Percentiles rank a stretch among this genome's conserved stretches.
Evolutionary conservation across 495 filamentous ascomycete species (phyloP).

Genomic region (Hamigera avellanea): DNA sequence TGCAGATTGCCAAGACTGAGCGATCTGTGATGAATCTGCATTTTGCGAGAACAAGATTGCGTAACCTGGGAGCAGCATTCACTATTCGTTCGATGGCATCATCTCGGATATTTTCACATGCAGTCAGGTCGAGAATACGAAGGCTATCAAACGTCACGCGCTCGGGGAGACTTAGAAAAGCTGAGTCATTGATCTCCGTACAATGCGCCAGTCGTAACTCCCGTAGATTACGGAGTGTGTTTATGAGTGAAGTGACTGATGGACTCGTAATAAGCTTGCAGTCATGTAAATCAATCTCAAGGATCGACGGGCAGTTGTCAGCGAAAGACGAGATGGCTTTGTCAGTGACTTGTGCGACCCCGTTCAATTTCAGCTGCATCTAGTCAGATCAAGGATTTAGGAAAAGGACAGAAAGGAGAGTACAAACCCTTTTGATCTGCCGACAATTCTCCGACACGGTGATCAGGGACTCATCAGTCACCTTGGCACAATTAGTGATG

Average conservation of each 20-base stretch:
- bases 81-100: slow-evolving; percentile 80
- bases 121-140: slow-evolving; percentile 88
- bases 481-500: slow-evolving; percentile 70
- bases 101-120: slow-evolving; percentile 72
- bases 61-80: slow-evolving; percentile 70
- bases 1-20: slow-evolving; percentile 75
- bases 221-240: slow-evolving; percentile 65
- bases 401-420: not conserved
- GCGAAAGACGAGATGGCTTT: slow-evolving; percentile 75
- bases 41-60: slow-evolving; percentile 89
- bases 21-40: slow-evolving; percentile 86
- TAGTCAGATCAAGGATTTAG: slow-evolving; percentile 15
- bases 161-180: slow-evolving; percentile 72
- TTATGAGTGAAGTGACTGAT: slow-evolving; percentile 66
- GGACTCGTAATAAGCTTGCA: slow-evolving; percentile 70
- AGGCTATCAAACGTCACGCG: slow-evolving; percentile 67
- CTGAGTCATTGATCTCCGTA: slow-evolving; percentile 65
- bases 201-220: slow-evolving; percentile 84
- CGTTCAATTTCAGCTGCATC: slow-evolving; percentile 81
- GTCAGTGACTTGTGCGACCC: slow-evolving; percentile 69
- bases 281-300: slow-evolving; percentile 91
- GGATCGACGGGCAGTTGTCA: slow-evolving; percentile 73
- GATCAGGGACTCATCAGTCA: slow-evolving; percentile 77
- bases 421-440: slow-evolving; percentile 72
- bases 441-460: slow-evolving; percentile 74